phyloP scores from a whole-genome alignment of 345 rosid genomes.

The Gossypioides kirkii region DNA sequence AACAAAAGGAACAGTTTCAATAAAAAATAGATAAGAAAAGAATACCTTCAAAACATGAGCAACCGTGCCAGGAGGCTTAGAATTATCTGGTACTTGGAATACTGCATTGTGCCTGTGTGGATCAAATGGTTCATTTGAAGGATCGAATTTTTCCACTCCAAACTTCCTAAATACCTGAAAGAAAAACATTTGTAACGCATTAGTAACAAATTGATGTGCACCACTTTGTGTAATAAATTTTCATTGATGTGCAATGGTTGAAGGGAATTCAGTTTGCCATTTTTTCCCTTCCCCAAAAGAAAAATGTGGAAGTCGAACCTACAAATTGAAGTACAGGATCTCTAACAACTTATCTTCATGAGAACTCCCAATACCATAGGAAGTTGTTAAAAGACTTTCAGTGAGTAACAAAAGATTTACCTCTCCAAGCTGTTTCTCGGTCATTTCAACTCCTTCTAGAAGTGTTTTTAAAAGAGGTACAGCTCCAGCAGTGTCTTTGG shows the following conservation, averaged over 20 bases:
- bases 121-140: slow-evolving; percentile 79
- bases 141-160: slow-evolving; percentile 74
- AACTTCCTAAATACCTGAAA: slow-evolving; percentile 68
- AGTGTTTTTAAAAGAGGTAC: slow-evolving; percentile 65
- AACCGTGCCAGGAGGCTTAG: slow-evolving; percentile 77
- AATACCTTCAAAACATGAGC: slow-evolving; percentile 88
- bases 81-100: slow-evolving; percentile 71
- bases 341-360: neutral
- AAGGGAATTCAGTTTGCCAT: neutral
- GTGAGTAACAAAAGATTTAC: slow-evolving; percentile 25
- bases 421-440: slow-evolving; percentile 83
- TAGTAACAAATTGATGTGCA: neutral
- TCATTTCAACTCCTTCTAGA: slow-evolving; percentile 95
- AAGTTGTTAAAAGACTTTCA: neutral
- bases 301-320: neutral
- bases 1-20: neutral
- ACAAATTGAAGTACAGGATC: neutral
- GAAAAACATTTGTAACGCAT: neutral
- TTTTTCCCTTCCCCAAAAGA: neutral
- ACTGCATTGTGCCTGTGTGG: slow-evolving; percentile 87
- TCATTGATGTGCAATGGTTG: neutral
- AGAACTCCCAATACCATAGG: neutral
- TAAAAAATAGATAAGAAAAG: neutral
- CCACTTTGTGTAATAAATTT: neutral
- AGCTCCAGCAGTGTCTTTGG: slow-evolving; percentile 58